A percentile compares a stretch with the other conserved stretches of the same genome.
These are phyloP conservation scores for Lineolata rhizophorae DNA, from an alignment of 495 filamentous ascomycete genomes.

Conservation along the genomic window DNA sequence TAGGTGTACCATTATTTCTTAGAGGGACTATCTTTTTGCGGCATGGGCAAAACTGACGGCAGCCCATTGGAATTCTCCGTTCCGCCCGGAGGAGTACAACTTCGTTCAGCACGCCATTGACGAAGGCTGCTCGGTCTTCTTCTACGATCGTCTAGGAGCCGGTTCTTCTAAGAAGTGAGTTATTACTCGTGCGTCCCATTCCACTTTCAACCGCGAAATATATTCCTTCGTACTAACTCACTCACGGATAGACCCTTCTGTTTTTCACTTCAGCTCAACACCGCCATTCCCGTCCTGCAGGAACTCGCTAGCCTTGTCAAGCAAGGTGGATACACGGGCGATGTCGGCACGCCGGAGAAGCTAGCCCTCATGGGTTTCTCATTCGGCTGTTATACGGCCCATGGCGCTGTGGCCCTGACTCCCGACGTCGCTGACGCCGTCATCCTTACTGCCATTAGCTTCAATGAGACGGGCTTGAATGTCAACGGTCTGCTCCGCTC, in stretches of 20 bases:
- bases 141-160: constrained; percentile 10
- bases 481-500: constrained; percentile 4
- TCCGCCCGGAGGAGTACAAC: constrained; percentile 8
- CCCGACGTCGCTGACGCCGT: constrained; percentile 13
- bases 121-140: constrained; percentile 10
- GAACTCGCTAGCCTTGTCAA: constrained; percentile 10
- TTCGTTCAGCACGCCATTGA: constrained; percentile 8
- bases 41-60: too few relatives aligned
- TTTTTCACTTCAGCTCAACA: constrained; percentile 2
- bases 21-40: too few relatives aligned
- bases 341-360: constrained; percentile 3
- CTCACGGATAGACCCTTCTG: constrained; percentile 4
- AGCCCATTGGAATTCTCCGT: constrained; percentile 12
- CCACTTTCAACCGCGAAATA: too few relatives aligned
- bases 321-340: constrained; percentile 11
- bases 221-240: not conserved
- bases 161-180: constrained; percentile 8
- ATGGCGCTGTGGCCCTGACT: constrained; percentile 6
- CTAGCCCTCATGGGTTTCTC: constrained; percentile 8
- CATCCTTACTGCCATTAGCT: constrained; percentile 14
- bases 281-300: constrained; percentile 9
- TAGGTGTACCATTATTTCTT: too few relatives aligned
- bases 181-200: too few relatives aligned
- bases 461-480: constrained; percentile 7
- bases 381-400: constrained; percentile 9